These are phyloP conservation scores for Exobasidium rhododendri DNA, from an alignment of 1,284 basidiomycete species.

Conservation along the genomic window DNA sequence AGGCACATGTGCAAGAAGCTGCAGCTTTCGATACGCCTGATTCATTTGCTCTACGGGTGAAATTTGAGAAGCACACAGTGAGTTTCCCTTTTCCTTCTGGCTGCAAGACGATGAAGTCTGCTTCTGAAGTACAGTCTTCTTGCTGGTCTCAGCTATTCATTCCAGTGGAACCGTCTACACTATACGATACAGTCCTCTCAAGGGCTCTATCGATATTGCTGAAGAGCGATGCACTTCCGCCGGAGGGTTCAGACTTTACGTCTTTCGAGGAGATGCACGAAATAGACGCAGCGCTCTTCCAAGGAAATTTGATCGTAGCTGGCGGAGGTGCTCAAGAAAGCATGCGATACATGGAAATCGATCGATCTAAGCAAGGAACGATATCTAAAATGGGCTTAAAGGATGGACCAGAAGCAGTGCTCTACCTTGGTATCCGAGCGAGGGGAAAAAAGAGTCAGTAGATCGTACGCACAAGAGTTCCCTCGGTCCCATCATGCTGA, in stretches of 20 bases:
- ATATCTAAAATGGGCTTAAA: constrained; percentile 5
- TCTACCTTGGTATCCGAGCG: constrained; percentile 1
- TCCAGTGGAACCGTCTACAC: constrained; percentile 1
- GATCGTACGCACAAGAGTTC: neutral
- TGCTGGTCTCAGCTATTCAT: constrained; percentile 1
- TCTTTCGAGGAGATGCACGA: constrained; percentile 5
- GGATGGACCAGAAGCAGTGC: constrained; percentile 5
- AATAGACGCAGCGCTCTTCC: neutral
- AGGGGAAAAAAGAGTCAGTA: neutral
- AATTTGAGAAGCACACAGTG: constrained; percentile 6
- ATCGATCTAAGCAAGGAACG: neutral
- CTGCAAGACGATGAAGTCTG: no score
- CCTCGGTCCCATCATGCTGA: no score
- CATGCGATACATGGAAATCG: neutral
- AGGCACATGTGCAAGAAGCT: neutral
- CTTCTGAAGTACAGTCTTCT: no score
- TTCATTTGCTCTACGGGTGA: constrained; percentile 4
- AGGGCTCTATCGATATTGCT: neutral
- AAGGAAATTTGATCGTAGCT: neutral
- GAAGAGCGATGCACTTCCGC: neutral
- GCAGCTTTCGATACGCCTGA: neutral
- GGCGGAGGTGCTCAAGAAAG: neutral
- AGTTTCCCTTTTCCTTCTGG: neutral
- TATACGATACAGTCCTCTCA: constrained; percentile 2
- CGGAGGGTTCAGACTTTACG: neutral